Evolutionary conservation across 2,329 filamentous ascomycete genomes (phyloP), one percentile per base, ranked within the genome.

Genomic region (Paraphaeosphaeria minitans): DNA sequence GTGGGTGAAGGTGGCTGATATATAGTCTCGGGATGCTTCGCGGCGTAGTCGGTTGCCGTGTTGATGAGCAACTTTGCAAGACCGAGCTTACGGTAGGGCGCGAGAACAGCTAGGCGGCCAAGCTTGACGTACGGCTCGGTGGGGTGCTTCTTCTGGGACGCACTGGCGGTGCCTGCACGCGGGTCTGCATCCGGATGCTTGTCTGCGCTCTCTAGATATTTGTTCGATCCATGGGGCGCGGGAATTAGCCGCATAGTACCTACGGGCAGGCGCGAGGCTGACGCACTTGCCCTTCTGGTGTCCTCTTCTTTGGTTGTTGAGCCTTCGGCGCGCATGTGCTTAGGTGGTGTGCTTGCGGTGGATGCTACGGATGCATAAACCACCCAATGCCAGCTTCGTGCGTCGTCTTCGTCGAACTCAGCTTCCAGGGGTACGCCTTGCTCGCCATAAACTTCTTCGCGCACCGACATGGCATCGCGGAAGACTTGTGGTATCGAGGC

Each of bases 361-460:
- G 84, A 83, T 58, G 72, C 75, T 56, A 89, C 82, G 16, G 83
- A 87, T 49, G 87, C 86, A 76, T 96, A 97, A n/a, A 89, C 82
- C 31, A 97, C 89, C 90, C 92, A 97, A 77, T 97, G 93, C 78
- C 89, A 94, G 66, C 87, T 89, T 37, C 91, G 85, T 0, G 83
- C 66, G 75, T 98, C 94, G 73, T 97, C 92, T 1, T 83, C 79
- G 79, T 97, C 94, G 64, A 92, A 84, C 75, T 98, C 93, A 64
- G 87, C 85, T 39, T 89, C 86, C 0, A 87, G 76, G 0, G 81
- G 78, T 29, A 85, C 81, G 22, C 79, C 75, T 63, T 88, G 86
- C 70, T 87, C 85, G 58, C 83, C 76, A 65, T 84, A 88, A 63
- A 88, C 86, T 41, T 78, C 76, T 57, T 83, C 79, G 39, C 86